These are phyloP conservation scores for Penicillium sp. DNA, from an alignment of 2,329 filamentous ascomycete genomes.

Conservation along the genomic window DNA sequence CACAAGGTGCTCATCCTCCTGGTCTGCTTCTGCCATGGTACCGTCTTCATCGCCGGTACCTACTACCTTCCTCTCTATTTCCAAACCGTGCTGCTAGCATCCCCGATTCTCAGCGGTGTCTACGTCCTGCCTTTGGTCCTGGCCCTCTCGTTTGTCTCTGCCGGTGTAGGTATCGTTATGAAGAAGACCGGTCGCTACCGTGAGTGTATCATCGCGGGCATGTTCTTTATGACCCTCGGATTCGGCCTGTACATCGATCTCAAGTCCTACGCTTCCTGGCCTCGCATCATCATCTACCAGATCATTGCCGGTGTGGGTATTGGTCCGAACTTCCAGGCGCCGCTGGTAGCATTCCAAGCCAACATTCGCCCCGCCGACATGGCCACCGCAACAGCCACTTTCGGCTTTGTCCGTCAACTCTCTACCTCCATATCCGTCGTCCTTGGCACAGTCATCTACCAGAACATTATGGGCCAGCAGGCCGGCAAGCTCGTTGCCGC, in stretches of 20 bases:
- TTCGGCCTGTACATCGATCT: constrained; percentile 61
- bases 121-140: constrained; percentile 69
- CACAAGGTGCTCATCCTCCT: constrained; percentile 63
- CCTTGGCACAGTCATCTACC: constrained; percentile 51
- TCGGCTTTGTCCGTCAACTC: constrained; percentile 57
- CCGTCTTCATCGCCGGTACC: constrained; percentile 69
- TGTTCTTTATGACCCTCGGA: constrained; percentile 59
- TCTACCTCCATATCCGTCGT: constrained; percentile 57
- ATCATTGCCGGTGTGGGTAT: constrained; percentile 58
- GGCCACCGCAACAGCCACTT: constrained; percentile 59
- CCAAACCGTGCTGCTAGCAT: constrained; percentile 66
- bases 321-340: constrained; percentile 60
- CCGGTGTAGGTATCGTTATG: constrained; percentile 61
- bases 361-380: constrained; percentile 58
- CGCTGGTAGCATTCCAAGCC: constrained; percentile 61
- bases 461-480: constrained; percentile 37
- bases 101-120: constrained; percentile 67
- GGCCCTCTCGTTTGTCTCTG: constrained; percentile 61
- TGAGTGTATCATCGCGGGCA: constrained; percentile 56
- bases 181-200: constrained; percentile 68
- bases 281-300: constrained; percentile 52
- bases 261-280: constrained; percentile 50
- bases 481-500: constrained; percentile 24
- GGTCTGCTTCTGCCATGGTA: constrained; percentile 68
- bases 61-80: constrained; percentile 87